Evolutionary conservation across 352 stramenopile species (phyloP), one percentile per base, ranked within the genome.

Genomic region (Lagenidium giganteum): DNA sequence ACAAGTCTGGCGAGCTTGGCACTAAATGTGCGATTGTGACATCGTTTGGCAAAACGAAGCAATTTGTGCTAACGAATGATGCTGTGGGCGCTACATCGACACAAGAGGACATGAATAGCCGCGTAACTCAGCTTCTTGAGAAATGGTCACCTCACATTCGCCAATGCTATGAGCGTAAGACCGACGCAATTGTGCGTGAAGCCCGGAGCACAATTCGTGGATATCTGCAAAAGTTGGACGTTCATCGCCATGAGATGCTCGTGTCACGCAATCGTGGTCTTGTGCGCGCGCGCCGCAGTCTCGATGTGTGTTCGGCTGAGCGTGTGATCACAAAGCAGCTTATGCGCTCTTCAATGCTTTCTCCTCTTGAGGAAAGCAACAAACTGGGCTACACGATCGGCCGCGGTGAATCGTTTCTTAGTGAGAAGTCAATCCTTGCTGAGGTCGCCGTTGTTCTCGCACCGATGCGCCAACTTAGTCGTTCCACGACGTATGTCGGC

Each of bases 401-500:
- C 14, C 54, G 54, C 13, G 54, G 47, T 1, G 54, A 63, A 8
- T 42, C 53, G 16, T 63, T 63, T 23, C 23, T 57, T 3, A 47
- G 45, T 13, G 54, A 63, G 27, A 63, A 57, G 24, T 22, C 48
- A 17, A 38, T 54, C 20, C 20, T 64, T 2, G 28, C 38, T 1
- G 8, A 57, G 12, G 28, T 22, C 4, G 37, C 40, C 5, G 25
- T 57, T 3, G 31, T 51, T 27, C 45, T 64, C 4, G 8, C 42
- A n/a, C 13, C 22, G 23, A 7, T 87, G 22, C 67, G 60, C 7
- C 66, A 65, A n/a, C 53, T 87, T 27, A 85, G 75, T 43, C 76
- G 52, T 57, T 83, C 69, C 27, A 91, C 79, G 8, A 61, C 76
- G 6, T 87, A 67, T 28, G 63, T 83, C 1, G 76, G 75, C 8